Base-by-base conservation (phyloP, 2,329 filamentous ascomycete species). In the Curvularia eragrostidis region DNA sequence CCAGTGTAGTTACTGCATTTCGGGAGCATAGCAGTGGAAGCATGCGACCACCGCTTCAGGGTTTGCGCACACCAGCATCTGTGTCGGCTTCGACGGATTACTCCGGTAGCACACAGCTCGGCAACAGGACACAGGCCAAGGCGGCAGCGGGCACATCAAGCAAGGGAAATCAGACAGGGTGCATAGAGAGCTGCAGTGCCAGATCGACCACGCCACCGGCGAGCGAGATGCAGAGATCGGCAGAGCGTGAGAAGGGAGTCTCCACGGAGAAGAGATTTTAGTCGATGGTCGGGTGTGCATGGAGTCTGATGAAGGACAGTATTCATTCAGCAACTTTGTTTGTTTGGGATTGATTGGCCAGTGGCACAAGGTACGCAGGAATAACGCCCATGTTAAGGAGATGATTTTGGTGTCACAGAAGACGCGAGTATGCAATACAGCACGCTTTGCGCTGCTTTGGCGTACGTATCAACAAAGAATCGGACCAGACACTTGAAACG, bases 1-100 rank as follows among this genome's bases (percentile, higher is more conserved):
- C 70, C 0, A 75, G 73, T 34, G 59, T 73, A 13, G 34, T 69
- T 26, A 76, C 74, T 10, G 69, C 67, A 15, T 69, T 72, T 43
- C 68, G 61, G 9, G 50, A 71, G 6, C 56, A 58, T 7, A 64
- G 61, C 19, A 62, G 43, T 19, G 62, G 56, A 44, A 66, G 47
- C 26, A n/a, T 56, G 26, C 65, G 36, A 34, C 57, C 54, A 48
- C 30, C 26, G 21, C 48, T 59, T 13, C 43, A 62, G 51, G 64
- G 60, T 13, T 32, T 60, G 30, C 50, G 34, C 47, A 30, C 58
- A 48, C 48, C 48, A 32, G 65, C 66, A 34, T 53, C 47, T 24
- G 54, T 19, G 9, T 19, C 55, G 9, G 28, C 43, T n/a, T 58
- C 48, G 39, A 67, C 49, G 30, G 58, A 72, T 26, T 63, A 41